phyloP scores from a whole-genome alignment of 345 rosid genomes.

The Gynandropsis gynandra region DNA sequence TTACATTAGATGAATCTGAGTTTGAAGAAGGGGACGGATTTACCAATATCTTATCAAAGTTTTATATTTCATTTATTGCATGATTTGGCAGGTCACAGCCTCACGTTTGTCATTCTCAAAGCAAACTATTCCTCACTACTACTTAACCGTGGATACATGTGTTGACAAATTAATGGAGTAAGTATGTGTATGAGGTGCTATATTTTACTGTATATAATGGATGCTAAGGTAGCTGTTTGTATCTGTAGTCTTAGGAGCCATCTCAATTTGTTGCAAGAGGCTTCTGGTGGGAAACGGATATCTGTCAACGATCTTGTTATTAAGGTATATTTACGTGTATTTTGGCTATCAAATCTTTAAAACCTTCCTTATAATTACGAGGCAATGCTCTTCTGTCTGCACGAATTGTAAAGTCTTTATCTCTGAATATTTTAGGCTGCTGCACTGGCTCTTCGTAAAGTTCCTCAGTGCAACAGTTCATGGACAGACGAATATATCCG shows the following conservation, averaged over 20 bases:
- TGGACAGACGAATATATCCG: constrained; percentile 90
- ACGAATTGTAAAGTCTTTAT: not conserved
- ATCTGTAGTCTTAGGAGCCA: constrained; percentile 61
- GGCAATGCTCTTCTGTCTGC: too few species aligned
- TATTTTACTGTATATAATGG: not conserved
- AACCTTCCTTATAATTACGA: not conserved
- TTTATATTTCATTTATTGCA: constrained; percentile 18
- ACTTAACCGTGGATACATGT: constrained; percentile 82
- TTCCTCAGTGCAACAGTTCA: constrained; percentile 96
- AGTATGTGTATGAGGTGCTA: constrained; percentile 21
- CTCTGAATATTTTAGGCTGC: constrained; percentile 62
- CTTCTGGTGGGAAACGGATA: constrained; percentile 85
- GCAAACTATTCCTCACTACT: constrained; percentile 98
- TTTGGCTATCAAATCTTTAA: not conserved
- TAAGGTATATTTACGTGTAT: constrained; percentile 49
- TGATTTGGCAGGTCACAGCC: constrained; percentile 69
- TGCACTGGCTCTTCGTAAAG: constrained; percentile 85
- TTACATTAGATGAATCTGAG: not conserved
- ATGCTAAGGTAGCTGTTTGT: constrained; percentile 14
- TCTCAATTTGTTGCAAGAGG: constrained; percentile 79
- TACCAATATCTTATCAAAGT: constrained; percentile 2
- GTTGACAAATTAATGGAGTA: constrained; percentile 92
- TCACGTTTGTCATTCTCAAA: constrained; percentile 83
- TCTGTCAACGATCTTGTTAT: constrained; percentile 95
- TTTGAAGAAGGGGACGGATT: too few species aligned